Conservation (phyloP, 169 alveolate species). For the Eimeria tenella region DNA sequence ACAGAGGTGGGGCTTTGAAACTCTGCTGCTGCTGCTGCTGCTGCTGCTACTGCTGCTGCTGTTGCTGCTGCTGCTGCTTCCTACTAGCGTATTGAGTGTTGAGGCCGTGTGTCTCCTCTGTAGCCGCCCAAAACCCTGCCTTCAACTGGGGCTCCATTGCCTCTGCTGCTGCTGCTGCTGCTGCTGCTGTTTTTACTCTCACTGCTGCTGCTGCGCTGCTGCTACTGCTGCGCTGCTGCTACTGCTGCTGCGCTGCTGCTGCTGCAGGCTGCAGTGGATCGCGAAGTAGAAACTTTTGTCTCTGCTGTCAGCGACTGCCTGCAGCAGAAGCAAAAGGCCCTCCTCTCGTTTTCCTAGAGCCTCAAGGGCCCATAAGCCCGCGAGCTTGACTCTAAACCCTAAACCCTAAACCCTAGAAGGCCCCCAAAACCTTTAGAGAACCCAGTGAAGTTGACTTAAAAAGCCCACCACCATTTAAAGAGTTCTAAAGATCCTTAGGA, state of each 20-base stretch:
- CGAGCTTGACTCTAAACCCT: too few species aligned
- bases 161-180: background rate
- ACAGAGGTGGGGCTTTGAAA: background rate
- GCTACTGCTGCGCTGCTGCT: background rate
- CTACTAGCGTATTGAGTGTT: background rate
- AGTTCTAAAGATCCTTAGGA: too few species aligned
- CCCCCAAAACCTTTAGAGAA: too few species aligned
- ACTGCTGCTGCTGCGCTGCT: conserved; percentile 9
- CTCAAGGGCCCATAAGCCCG: too few species aligned
- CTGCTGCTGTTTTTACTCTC: background rate
- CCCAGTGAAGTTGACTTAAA: too few species aligned
- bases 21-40: background rate
- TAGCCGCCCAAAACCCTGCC: background rate
- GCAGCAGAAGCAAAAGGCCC: conserved; percentile 6
- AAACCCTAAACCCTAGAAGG: too few species aligned
- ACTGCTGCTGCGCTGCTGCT: background rate
- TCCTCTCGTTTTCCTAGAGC: background rate
- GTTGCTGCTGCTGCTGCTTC: background rate
- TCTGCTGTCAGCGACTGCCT: background rate
- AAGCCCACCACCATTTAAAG: too few species aligned
- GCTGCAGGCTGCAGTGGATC: conserved; percentile 23
- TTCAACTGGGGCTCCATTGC: background rate
- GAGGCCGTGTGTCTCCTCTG: too few species aligned
- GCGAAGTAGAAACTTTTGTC: background rate
- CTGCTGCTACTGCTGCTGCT: background rate